Percentiles rank a stretch among this genome's conserved stretches.
Evolutionary conservation across 2,329 filamentous ascomycete genomes (phyloP).

Genomic region (Lecanoromycetidae sp.): DNA sequence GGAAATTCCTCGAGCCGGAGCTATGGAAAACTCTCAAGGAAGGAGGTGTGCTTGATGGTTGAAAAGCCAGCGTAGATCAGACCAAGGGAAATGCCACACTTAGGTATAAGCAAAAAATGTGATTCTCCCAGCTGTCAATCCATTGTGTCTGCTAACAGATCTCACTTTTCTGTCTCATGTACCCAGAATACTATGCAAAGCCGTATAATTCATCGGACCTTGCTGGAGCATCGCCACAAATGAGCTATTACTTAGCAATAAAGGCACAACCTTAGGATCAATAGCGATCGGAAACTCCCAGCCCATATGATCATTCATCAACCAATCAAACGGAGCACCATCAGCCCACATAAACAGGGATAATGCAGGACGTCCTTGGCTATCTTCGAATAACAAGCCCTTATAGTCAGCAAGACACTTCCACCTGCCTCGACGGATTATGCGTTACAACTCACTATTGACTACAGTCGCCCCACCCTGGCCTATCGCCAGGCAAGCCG

Average conservation of each 20-base stretch:
- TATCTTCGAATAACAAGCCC: not conserved
- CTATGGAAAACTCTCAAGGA: slow-evolving; percentile 80
- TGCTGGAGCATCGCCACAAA: not conserved
- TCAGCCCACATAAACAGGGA: slow-evolving; percentile 1
- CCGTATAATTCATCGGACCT: not conserved
- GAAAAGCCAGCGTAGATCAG: no score
- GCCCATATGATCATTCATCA: not conserved
- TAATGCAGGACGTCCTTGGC: not conserved
- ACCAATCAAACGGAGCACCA: not conserved
- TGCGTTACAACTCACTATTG: not conserved
- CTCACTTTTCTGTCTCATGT: no score
- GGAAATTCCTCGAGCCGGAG: slow-evolving; percentile 92
- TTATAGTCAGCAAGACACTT: no score
- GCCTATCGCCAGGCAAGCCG: not conserved
- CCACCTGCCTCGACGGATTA: not conserved
- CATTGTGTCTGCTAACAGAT: no score
- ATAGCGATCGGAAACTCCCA: not conserved
- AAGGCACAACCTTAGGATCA: not conserved
- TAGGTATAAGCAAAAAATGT: no score
- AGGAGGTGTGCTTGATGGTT: slow-evolving; percentile 67
- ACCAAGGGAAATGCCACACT: no score
- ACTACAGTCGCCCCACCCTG: not conserved
- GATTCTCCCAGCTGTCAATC: no score
- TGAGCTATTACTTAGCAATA: not conserved
- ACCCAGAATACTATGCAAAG: not conserved